phyloP scores from a whole-genome alignment of 352 stramenopile species.

The Detonula confervacea region DNA sequence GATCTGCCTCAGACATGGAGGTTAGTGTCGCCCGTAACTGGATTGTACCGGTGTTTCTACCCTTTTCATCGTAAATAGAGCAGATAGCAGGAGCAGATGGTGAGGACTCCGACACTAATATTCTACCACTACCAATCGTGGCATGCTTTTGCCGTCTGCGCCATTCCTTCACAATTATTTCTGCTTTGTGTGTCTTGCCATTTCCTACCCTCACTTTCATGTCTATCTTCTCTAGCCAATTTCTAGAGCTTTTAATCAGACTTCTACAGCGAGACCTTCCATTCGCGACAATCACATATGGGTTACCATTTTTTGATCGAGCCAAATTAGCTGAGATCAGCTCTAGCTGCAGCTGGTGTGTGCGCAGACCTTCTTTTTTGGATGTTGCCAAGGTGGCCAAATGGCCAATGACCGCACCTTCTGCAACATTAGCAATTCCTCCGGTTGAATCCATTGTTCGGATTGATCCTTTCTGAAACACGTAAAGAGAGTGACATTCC shows the following conservation, averaged over 20 bases:
- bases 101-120: conserved; percentile 34
- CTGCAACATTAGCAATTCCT: conserved; percentile 30
- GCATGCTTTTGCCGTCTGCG: conserved; percentile 42
- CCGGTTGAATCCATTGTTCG: conserved; percentile 47
- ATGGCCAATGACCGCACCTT: conserved; percentile 63
- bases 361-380: conserved; percentile 52
- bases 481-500: conserved; percentile 52
- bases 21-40: conserved; percentile 27
- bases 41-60: conserved; percentile 41
- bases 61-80: conserved; percentile 48
- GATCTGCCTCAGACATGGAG: conserved; percentile 21
- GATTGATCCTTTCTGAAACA: conserved; percentile 63
- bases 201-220: conserved; percentile 52
- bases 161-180: conserved; percentile 54
- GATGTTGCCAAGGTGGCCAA: conserved; percentile 45
- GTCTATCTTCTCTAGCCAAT: conserved; percentile 57
- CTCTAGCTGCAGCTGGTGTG: conserved; percentile 50
- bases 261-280: conserved; percentile 37
- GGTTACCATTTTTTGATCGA: conserved; percentile 43
- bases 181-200: conserved; percentile 27
- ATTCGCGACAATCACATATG: conserved; percentile 61
- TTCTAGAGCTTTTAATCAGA: conserved; percentile 52
- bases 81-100: conserved; percentile 10
- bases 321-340: conserved; percentile 49
- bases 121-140: conserved; percentile 29